phyloP scores from a whole-genome alignment of 345 rosid genomes.

The Gossypium mustelinum region DNA sequence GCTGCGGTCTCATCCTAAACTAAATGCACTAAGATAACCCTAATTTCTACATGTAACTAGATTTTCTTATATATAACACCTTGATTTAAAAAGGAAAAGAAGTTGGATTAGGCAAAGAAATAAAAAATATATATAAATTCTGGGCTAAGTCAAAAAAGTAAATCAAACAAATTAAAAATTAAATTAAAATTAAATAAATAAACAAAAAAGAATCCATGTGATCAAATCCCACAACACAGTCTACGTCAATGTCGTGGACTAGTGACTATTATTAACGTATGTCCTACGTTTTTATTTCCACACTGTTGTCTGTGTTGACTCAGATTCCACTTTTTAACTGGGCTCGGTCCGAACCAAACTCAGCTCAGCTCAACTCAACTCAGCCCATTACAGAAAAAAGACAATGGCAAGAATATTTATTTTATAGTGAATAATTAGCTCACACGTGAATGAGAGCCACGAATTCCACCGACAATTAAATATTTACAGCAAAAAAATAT shows the following conservation, averaged over 20 bases:
- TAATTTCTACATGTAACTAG: not conserved
- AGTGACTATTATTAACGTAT: not conserved
- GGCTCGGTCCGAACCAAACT: not conserved
- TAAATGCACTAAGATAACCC: not conserved
- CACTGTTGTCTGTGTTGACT: constrained; percentile 9
- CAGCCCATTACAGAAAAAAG: not conserved
- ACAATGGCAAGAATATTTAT: not conserved
- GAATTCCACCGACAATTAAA: constrained; percentile 3
- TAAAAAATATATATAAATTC: not conserved
- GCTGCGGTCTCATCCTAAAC: not conserved
- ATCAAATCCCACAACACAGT: not conserved
- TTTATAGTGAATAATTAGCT: not conserved
- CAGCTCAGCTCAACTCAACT: not conserved
- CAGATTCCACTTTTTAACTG: not conserved
- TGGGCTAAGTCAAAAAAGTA: constrained; percentile 1
- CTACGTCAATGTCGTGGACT: constrained; percentile 13
- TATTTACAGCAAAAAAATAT: not conserved
- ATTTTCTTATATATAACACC: not conserved
- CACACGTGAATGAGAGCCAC: not conserved
- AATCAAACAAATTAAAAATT: not conserved
- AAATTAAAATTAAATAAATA: not conserved
- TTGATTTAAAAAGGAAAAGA: not conserved
- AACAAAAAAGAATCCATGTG: not conserved
- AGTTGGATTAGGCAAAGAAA: not conserved
- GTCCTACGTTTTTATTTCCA: not conserved